Evolutionary conservation across 352 stramenopile genomes (phyloP), one percentile per base, ranked within the genome.

Genomic region (Phytophthora sp.): DNA sequence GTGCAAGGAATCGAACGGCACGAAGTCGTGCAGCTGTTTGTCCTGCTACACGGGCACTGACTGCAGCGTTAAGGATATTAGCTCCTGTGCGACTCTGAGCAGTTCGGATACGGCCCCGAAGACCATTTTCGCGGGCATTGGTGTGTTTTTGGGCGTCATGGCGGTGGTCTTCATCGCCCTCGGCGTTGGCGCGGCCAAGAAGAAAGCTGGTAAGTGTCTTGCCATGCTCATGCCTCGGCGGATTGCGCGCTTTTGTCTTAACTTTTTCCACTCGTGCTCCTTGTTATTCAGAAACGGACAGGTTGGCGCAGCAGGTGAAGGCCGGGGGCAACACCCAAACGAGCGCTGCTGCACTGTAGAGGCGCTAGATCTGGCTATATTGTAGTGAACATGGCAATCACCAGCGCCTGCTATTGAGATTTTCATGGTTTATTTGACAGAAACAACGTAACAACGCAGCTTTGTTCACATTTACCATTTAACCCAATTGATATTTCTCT

Each of bases 41-140:
- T 76, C 82, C 1, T 95, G 87, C 64, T 95, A 89, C 76, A 91
- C 80, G 12, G 87, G 87, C n/a, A 77, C 65, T 5, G 74, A 88
- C 47, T 95, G 87, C 75, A 91, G 80, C 26, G 77, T 95, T 16
- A 87, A 88, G 60, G 86, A 93, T 63, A 86, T 84, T 44, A 76
- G 62, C 18, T 78, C 75, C 8, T 95, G 85, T 59, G 86, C 74
- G 51, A 82, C 79, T 36, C 70, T 95, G 16, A 71, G 69, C 18
- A 93, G 79, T 64, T 89, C 74, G 39, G 63, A 77, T 27, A 63
- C 68, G 23, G 87, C 87, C 3, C 87, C 87, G 0, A 85, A 88
- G 63, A 58, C 81, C 26, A 90, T 95, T 59, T 95, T 95, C 44
- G 73, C 74, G 6, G 81, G 64, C n/a, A 77, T 93, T 4, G 87